Conservation (phyloP, 106 monocot species). For the Dendrobium chrysotoxum region DNA sequence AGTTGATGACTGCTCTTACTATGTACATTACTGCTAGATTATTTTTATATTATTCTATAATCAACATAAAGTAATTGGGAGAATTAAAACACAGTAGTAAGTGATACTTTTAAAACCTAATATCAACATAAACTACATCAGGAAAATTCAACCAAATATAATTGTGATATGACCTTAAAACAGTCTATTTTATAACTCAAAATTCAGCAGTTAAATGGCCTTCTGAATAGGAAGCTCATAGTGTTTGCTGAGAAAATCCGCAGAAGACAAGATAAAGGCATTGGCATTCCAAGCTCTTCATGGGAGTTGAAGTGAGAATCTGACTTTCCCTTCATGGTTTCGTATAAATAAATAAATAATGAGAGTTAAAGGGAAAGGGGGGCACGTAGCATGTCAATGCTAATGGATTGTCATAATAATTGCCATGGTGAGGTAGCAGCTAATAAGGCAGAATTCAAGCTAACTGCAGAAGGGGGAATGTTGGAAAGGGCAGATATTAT, state of each 20-base stretch:
- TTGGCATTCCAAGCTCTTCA: neutral
- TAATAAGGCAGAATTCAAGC: no score
- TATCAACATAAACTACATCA: neutral
- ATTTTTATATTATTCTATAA: neutral
- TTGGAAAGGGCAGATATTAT: no score
- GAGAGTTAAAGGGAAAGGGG: no score
- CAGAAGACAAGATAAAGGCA: neutral
- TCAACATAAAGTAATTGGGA: neutral
- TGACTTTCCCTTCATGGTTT: no score
- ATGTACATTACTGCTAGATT: neutral
- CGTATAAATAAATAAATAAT: no score
- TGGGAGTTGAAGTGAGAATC: no score
- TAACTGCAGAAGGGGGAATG: no score
- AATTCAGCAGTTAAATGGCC: no score
- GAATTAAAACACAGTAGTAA: neutral
- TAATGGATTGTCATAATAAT: no score
- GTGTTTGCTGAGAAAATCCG: neutral
- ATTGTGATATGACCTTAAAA: neutral
- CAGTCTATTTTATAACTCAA: neutral
- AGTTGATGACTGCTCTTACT: neutral
- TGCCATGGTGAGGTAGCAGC: no score
- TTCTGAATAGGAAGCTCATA: neutral
- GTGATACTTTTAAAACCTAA: neutral
- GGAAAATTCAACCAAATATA: neutral
- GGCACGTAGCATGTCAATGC: no score